Conservation (phyloP, 176 grass and related monocot species). For the Oryza nivara region DNA sequence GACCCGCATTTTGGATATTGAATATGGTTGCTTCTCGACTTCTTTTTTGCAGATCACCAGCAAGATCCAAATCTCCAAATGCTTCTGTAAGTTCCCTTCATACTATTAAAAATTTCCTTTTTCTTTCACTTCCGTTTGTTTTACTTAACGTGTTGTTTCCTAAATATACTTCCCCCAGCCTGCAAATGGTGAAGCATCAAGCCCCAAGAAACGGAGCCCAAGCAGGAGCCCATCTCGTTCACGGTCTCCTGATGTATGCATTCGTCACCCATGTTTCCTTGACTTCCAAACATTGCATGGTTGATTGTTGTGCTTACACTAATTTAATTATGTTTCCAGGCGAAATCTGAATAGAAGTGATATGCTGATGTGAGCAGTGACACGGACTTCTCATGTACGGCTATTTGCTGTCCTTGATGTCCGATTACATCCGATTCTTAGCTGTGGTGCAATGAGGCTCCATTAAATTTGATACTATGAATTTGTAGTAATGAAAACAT, state of each 20-base stretch:
- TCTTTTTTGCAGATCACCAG: constrained; percentile 75
- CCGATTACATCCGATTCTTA: constrained; percentile 13
- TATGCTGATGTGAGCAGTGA: constrained; percentile 4
- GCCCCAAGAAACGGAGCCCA: constrained; percentile 51
- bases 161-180: constrained; percentile 48
- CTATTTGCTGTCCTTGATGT: constrained; percentile 29
- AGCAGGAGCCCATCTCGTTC: constrained; percentile 61
- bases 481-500: constrained; percentile 21
- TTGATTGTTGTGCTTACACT: background rate
- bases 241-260: constrained; percentile 57
- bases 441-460: background rate
- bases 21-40: constrained; percentile 61
- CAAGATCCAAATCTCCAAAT: constrained; percentile 68
- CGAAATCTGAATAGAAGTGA: constrained; percentile 45
- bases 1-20: constrained; percentile 63
- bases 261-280: background rate
- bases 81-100: constrained; percentile 53
- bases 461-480: constrained; percentile 28
- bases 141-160: constrained; percentile 7
- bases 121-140: background rate
- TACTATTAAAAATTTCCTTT: background rate
- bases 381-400: background rate
- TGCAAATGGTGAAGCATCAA: constrained; percentile 40
- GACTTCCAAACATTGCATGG: background rate
- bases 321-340: constrained; percentile 38